These are phyloP conservation scores for Aspergillus novoparasiticus DNA, from an alignment of 2,329 filamentous ascomycete genomes.

Conservation along the genomic window DNA sequence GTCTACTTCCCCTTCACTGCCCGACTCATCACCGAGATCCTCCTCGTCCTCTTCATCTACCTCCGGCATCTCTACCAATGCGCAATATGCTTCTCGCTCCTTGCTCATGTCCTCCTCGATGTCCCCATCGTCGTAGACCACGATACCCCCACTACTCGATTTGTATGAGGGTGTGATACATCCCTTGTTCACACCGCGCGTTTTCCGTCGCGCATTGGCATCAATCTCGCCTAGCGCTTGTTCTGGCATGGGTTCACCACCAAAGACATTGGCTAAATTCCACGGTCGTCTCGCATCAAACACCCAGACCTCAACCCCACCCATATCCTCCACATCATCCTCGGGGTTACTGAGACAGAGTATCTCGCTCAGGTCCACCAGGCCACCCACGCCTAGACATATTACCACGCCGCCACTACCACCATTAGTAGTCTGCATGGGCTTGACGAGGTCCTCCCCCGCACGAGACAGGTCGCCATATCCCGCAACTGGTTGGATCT, in stretches of 20 bases:
- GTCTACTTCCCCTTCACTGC: slow-evolving; percentile 61
- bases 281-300: slow-evolving; percentile 89
- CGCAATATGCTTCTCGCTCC: slow-evolving; percentile 81
- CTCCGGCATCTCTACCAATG: slow-evolving; percentile 88
- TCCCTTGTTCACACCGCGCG: slow-evolving; percentile 71
- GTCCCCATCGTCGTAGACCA: slow-evolving; percentile 95
- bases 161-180: slow-evolving; percentile 72
- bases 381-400: slow-evolving; percentile 87
- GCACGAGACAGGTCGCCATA: slow-evolving; percentile 85
- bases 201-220: slow-evolving; percentile 49
- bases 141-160: slow-evolving; percentile 79
- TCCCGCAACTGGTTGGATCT: slow-evolving; percentile 91
- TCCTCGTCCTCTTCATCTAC: slow-evolving; percentile 74
- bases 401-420: slow-evolving; percentile 87
- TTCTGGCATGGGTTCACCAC: slow-evolving; percentile 62
- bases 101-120: slow-evolving; percentile 77
- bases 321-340: slow-evolving; percentile 62
- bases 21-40: slow-evolving; percentile 58
- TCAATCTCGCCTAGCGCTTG: slow-evolving; percentile 53
- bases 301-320: slow-evolving; percentile 93
- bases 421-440: slow-evolving; percentile 83
- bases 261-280: slow-evolving; percentile 94
- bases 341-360: slow-evolving; percentile 75
- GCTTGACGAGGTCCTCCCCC: slow-evolving; percentile 75
- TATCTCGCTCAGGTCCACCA: slow-evolving; percentile 81